phyloP scores from a whole-genome alignment of 2,329 filamentous ascomycete species.

The Ceratocystiopsis minuta region DNA sequence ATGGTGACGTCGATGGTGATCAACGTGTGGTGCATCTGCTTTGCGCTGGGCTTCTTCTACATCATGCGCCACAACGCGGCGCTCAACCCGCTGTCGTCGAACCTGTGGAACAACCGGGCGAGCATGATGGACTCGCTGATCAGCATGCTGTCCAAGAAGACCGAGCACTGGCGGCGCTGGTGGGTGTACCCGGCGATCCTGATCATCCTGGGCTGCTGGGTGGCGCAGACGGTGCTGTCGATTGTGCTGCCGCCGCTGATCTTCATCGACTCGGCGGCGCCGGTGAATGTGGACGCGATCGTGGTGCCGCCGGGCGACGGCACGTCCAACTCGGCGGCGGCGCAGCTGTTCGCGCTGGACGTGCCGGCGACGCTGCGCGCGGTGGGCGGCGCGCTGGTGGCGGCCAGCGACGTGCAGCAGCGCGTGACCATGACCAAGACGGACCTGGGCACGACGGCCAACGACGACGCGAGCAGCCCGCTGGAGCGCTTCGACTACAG shows the following conservation, averaged over 20 bases:
- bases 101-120: slow-evolving; percentile 7
- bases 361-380: slow-evolving; percentile 59
- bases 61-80: slow-evolving; percentile 8
- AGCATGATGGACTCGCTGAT: slow-evolving; percentile 7
- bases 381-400: slow-evolving; percentile 66
- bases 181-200: slow-evolving; percentile 7
- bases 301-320: slow-evolving; percentile 6
- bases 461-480: neutral
- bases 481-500: slow-evolving; percentile 11
- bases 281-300: slow-evolving; percentile 6
- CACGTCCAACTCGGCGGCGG: slow-evolving; percentile 3
- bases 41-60: slow-evolving; percentile 7
- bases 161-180: slow-evolving; percentile 6
- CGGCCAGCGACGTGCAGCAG: slow-evolving; percentile 35
- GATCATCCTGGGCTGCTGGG: slow-evolving; percentile 6
- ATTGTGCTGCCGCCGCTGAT: slow-evolving; percentile 6
- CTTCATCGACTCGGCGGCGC: slow-evolving; percentile 6
- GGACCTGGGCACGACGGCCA: slow-evolving; percentile 7
- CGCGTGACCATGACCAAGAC: slow-evolving; percentile 3
- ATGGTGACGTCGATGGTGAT: slow-evolving; percentile 7
- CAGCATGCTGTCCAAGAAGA: slow-evolving; percentile 2
- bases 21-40: slow-evolving; percentile 7
- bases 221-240: slow-evolving; percentile 5
- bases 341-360: slow-evolving; percentile 7
- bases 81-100: slow-evolving; percentile 6